Evolutionary conservation across 352 stramenopile genomes (phyloP).

Genomic region (Globisporangium cederbergense): DNA sequence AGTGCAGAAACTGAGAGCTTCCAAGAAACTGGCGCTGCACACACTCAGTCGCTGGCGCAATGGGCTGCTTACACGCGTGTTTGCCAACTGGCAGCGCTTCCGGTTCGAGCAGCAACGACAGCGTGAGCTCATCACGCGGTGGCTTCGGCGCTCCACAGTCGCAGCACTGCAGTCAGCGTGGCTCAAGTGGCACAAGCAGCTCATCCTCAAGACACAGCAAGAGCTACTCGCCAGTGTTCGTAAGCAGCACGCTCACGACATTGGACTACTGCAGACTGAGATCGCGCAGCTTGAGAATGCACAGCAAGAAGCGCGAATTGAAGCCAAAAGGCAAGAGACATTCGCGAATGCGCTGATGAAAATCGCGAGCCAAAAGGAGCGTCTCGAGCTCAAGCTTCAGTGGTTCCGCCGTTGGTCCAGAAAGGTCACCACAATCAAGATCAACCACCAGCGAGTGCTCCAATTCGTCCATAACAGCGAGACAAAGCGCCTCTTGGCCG

Average conservation of each 20-base stretch:
- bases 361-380: neutral
- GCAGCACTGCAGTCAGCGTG: conserved; percentile 8
- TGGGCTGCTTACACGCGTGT: conserved; percentile 12
- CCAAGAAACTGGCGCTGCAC: conserved; percentile 15
- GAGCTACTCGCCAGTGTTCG: neutral
- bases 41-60: conserved; percentile 26
- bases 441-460: neutral
- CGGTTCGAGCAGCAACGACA: conserved; percentile 17
- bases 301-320: neutral
- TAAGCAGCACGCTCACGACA: neutral
- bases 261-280: conserved; percentile 8
- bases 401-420: conserved; percentile 4
- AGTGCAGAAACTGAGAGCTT: conserved; percentile 5
- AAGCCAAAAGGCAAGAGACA: neutral
- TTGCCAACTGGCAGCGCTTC: conserved; percentile 27
- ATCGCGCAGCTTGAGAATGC: conserved; percentile 1
- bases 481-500: neutral
- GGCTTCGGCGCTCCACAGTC: conserved; percentile 8
- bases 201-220: conserved; percentile 2
- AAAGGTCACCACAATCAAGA: neutral
- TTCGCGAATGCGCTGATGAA: neutral
- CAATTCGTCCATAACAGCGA: neutral
- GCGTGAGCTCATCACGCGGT: conserved; percentile 24
- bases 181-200: conserved; percentile 10
- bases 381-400: neutral